Conservation (phyloP, 768 basidiomycete species). For the Sarcomyxa edulis region DNA sequence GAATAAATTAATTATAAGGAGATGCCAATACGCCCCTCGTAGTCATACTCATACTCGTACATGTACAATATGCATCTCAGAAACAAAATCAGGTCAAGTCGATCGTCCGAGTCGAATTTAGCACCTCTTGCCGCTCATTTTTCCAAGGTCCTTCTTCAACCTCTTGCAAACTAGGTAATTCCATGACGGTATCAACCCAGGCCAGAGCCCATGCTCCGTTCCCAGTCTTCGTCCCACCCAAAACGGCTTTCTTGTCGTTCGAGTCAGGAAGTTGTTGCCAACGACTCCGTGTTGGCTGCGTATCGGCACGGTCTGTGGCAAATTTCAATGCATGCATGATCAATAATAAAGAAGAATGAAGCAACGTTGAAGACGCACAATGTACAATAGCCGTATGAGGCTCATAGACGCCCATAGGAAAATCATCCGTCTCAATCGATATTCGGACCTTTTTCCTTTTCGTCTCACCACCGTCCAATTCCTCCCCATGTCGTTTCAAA, state of each 20-base stretch:
- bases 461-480: conserved; percentile 12
- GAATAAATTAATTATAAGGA: too few species aligned
- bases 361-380: conserved; percentile 42
- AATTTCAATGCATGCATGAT: conserved; percentile 5
- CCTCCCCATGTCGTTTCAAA: conserved; percentile 15
- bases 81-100: too few species aligned
- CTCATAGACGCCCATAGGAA: conserved; percentile 74
- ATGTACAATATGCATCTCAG: too few species aligned
- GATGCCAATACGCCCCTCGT: too few species aligned
- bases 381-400: conserved; percentile 73
- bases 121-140: conserved; percentile 9
- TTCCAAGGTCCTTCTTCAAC: conserved; percentile 5
- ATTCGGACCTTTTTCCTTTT: conserved; percentile 19
- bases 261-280: conserved; percentile 56
- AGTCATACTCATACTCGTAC: too few species aligned
- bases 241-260: conserved; percentile 34
- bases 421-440: conserved; percentile 17
- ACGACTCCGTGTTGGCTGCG: conserved; percentile 63
- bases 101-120: too few species aligned
- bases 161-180: conserved; percentile 9
- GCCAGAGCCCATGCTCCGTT: conserved; percentile 79
- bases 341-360: conserved; percentile 1
- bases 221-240: conserved; percentile 73
- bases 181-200: conserved; percentile 65
- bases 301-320: conserved; percentile 63